Evolutionary conservation across 2,329 filamentous ascomycete species (phyloP).

Genomic region (Diaporthe sp.): DNA sequence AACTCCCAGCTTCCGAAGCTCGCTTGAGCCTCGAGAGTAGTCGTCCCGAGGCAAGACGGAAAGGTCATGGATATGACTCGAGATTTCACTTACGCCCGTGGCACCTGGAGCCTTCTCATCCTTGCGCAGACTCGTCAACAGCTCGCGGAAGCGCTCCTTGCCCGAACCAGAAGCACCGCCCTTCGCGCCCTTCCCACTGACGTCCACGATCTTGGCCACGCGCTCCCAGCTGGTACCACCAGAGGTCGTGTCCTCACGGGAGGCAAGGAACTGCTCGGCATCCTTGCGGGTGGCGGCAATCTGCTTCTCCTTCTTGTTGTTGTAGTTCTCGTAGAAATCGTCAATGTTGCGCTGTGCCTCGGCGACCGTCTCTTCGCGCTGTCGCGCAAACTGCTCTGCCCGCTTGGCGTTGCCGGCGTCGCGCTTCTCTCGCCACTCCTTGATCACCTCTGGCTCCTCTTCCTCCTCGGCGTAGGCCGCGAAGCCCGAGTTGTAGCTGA

Average conservation of each 20-base stretch:
- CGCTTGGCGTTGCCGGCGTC: conserved; percentile 87
- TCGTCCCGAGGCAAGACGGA: not conserved
- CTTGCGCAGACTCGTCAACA: conserved; percentile 89
- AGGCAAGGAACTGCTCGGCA: conserved; percentile 91
- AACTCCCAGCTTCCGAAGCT: not conserved
- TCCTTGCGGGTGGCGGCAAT: conserved; percentile 90
- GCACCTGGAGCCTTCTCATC: conserved; percentile 87
- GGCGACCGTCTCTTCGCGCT: conserved; percentile 87
- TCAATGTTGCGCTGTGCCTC: conserved; percentile 96
- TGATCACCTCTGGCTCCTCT: conserved; percentile 89
- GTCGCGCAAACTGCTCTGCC: conserved; percentile 83
- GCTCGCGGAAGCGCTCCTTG: conserved; percentile 95
- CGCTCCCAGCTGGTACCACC: conserved; percentile 99
- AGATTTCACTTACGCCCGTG: conserved; percentile 55
- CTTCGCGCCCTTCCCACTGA: conserved; percentile 91
- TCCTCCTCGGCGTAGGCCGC: conserved; percentile 71
- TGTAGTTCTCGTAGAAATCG: conserved; percentile 99
- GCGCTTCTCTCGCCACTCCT: conserved; percentile 91
- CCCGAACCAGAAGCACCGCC: conserved; percentile 91
- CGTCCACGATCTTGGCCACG: conserved; percentile 96
- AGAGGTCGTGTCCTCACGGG: conserved; percentile 90
- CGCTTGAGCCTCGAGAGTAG: not conserved
- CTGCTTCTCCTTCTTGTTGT: conserved; percentile 95
- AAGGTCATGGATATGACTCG: not conserved
- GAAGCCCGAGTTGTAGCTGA: conserved; percentile 73